Evolutionary conservation across 208 protist genomes (phyloP), one percentile per base, ranked within the genome.

Genomic region (Leishmania tropica): DNA sequence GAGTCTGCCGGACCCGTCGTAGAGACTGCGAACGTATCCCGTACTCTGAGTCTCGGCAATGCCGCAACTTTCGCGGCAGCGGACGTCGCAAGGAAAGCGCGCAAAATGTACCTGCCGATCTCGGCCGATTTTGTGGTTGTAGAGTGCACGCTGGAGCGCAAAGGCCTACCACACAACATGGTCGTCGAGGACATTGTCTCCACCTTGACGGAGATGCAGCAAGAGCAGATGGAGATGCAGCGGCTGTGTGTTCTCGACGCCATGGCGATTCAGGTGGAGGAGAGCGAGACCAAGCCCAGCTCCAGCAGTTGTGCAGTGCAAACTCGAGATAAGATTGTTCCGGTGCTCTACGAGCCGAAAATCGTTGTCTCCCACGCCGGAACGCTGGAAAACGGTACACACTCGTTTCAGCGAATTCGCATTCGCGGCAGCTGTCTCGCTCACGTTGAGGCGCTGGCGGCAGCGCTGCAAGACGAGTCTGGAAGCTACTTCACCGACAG

Each of bases 391-490:
- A 89, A 91, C 37, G 89, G 92, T n/a, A 93, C 90, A 17, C 92
- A 95, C 80, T 89, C 91, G 54, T 97, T 93, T 76, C 94, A 97
- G 79, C 91, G 90, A 31, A 91, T 97, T 85, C 94, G 94, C 47
- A 96, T 97, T 87, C 92, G 94, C 62, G 94, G 94, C 5, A 96
- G 92, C 86, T 90, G 87, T 72, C 85, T 94, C 28, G 94, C 92
- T 8, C 94, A 97, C 67, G 89, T 97, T 10, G 88, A 94, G 75
- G 85, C 92, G 1, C 85, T 97, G 11, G 83, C 86, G 67, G 75
- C 81, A 31, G 87, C 91, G n/a, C 79, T 97, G 40, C 42, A 85
- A 13, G 88, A 87, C 17, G 83, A 86, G 56, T 24, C 31, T 21
- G 88, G 92, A 19, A 81, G 91, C 72, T 90, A 94, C 85, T 93